Evolutionary conservation across 2,329 filamentous ascomycete genomes (phyloP).

Genomic region (Scorias spongiosa): DNA sequence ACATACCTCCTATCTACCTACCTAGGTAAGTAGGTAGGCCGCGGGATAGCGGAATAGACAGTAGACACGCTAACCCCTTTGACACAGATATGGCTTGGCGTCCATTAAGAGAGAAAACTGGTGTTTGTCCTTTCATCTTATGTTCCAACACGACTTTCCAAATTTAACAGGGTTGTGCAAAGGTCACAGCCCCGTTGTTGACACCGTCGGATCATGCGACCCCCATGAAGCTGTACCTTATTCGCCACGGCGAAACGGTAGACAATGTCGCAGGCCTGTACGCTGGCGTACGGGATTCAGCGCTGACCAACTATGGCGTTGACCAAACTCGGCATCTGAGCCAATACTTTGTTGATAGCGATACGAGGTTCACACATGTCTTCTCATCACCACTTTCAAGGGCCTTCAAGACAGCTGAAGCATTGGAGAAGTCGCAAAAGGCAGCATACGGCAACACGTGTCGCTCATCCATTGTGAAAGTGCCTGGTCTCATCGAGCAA

Average conservation of each 20-base stretch:
- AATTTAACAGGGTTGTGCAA: no score
- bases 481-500: constrained; percentile 50
- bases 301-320: constrained; percentile 66
- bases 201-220: background rate
- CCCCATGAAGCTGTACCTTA: constrained; percentile 52
- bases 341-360: constrained; percentile 46
- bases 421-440: constrained; percentile 43
- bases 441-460: background rate
- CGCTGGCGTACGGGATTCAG: constrained; percentile 67
- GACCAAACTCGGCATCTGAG: constrained; percentile 63
- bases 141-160: no score
- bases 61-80: no score
- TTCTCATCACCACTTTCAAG: constrained; percentile 68
- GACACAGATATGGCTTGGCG: no score
- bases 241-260: constrained; percentile 80
- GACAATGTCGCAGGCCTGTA: constrained; percentile 72
- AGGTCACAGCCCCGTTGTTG: no score
- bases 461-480: constrained; percentile 23
- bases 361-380: constrained; percentile 51
- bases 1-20: no score
- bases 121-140: no score
- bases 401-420: constrained; percentile 55
- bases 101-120: no score
- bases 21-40: no score
- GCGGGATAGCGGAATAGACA: no score